phyloP scores from a whole-genome alignment of 768 basidiomycete genomes.

The Boletus sp. region DNA sequence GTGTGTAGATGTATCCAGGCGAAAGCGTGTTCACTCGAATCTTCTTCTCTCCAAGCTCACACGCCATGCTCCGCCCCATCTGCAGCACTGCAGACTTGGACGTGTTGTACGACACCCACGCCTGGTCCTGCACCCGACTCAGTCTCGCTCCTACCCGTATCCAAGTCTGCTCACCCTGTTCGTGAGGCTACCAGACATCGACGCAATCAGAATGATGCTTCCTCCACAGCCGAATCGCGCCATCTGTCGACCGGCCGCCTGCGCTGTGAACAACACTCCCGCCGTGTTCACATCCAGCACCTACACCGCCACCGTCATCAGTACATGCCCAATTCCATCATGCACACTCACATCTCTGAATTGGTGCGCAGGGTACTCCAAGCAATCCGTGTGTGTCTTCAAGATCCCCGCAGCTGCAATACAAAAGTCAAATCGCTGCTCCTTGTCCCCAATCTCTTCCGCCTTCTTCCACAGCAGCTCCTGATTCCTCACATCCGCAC shows the following conservation, averaged over 20 bases:
- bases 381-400: slow-evolving; percentile 55
- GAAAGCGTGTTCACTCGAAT: slow-evolving; percentile 78
- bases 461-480: slow-evolving; percentile 52
- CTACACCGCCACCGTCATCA: slow-evolving; percentile 32
- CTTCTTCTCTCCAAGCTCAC: slow-evolving; percentile 62
- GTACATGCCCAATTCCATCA: too few species aligned
- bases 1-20: slow-evolving; percentile 74
- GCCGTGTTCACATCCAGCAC: slow-evolving; percentile 66
- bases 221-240: slow-evolving; percentile 44
- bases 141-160: neutral
- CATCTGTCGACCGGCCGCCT: slow-evolving; percentile 62
- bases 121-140: slow-evolving; percentile 51
- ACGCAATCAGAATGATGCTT: slow-evolving; percentile 58
- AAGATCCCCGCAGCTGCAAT: slow-evolving; percentile 19
- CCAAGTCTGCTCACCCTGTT: slow-evolving; percentile 50
- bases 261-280: slow-evolving; percentile 59
- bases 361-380: slow-evolving; percentile 63
- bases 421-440: too few species aligned
- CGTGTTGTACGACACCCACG: slow-evolving; percentile 75
- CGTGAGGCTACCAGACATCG: slow-evolving; percentile 66
- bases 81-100: slow-evolving; percentile 79
- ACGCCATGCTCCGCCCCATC: slow-evolving; percentile 81
- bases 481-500: slow-evolving; percentile 67
- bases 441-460: slow-evolving; percentile 48
- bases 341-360: slow-evolving; percentile 53